Conservation (phyloP, 129 eudicot species). For the Escallonia herrerae region DNA sequence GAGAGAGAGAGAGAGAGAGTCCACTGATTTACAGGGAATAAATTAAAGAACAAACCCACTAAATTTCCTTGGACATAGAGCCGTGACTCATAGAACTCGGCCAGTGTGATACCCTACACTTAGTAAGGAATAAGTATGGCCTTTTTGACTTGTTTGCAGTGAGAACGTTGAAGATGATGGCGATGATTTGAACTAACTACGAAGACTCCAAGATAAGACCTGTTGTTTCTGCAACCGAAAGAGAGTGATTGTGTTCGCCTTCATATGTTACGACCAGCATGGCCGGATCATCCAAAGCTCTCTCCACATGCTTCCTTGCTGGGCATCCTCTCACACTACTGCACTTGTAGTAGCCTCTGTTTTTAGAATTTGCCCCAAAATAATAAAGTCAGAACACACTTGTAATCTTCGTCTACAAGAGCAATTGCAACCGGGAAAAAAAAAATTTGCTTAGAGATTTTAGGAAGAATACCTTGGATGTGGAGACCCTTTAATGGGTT, state of each 20-base stretch:
- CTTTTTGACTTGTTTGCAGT: neutral
- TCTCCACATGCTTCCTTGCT: constrained; percentile 90
- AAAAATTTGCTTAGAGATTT: no score
- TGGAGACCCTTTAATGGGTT: constrained; percentile 95
- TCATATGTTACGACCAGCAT: constrained; percentile 89
- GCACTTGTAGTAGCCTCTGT: constrained; percentile 94
- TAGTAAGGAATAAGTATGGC: neutral
- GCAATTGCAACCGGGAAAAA: no score
- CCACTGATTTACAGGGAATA: constrained; percentile 6
- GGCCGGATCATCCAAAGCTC: constrained; percentile 76
- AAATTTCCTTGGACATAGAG: neutral
- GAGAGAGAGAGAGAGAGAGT: neutral
- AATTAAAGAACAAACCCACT: constrained; percentile 5
- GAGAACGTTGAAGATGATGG: neutral
- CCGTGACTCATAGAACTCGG: neutral
- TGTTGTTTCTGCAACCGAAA: constrained; percentile 48
- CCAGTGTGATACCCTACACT: constrained; percentile 3
- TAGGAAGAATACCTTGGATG: constrained; percentile 67
- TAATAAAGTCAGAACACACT: no score
- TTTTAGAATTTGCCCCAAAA: neutral
- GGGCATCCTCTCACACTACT: constrained; percentile 94
- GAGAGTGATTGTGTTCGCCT: constrained; percentile 83
- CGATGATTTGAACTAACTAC: constrained; percentile 14
- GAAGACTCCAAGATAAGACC: constrained; percentile 73
- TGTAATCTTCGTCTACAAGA: no score